These are phyloP conservation scores for Abrus pulchellus DNA, from an alignment of 306 rosid species.

Conservation along the genomic window DNA sequence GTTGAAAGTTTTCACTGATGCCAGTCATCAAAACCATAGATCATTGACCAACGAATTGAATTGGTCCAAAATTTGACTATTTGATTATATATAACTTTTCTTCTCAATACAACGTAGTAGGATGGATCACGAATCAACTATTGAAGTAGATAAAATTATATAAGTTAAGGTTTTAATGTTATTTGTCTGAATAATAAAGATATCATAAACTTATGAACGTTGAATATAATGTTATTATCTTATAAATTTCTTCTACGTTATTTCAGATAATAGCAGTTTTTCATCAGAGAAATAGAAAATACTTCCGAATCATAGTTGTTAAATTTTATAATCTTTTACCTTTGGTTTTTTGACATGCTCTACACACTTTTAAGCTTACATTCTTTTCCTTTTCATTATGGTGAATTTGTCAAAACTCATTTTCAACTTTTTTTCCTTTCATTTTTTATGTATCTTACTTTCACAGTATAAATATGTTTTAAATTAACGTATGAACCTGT, in stretches of 20 bases:
- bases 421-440: too few relatives aligned
- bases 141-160: constrained; percentile 1
- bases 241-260: neutral
- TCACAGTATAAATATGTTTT: neutral
- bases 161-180: neutral
- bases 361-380: too few relatives aligned
- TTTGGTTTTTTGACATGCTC: too few relatives aligned
- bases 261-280: neutral
- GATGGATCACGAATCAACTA: neutral
- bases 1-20: constrained; percentile 19
- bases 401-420: neutral
- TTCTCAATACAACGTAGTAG: neutral
- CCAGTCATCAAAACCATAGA: neutral
- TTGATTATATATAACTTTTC: neutral
- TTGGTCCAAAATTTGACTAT: constrained; percentile 39
- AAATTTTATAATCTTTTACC: too few relatives aligned
- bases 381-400: neutral
- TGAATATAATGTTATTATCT: neutral
- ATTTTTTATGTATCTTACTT: too few relatives aligned
- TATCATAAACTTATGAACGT: neutral
- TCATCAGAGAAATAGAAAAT: neutral
- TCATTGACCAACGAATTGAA: constrained; percentile 44
- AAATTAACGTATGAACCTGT: neutral
- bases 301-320: neutral
- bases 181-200: neutral